Conservation (phyloP, 1,284 basidiomycete genomes). For the Anthracocystis walkeri region DNA sequence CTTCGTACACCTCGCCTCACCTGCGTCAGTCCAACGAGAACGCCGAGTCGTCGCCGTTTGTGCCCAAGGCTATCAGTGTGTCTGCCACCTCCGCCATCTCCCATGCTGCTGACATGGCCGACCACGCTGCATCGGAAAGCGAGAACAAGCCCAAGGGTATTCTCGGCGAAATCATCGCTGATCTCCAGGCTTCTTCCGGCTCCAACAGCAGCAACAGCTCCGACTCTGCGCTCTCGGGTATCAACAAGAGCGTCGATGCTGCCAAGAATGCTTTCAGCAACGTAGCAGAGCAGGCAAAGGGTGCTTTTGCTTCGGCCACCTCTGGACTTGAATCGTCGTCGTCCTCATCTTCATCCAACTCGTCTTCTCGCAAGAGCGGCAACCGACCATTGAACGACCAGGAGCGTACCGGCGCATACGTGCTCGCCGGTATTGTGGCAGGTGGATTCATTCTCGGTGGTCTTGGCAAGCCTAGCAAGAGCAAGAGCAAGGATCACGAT, state of each 20-base stretch:
- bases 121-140: slow-evolving; percentile 19
- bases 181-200: slow-evolving; percentile 31
- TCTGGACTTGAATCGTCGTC: slow-evolving; percentile 16
- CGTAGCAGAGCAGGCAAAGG: slow-evolving; percentile 44
- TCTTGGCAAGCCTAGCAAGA: slow-evolving; percentile 64
- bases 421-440: slow-evolving; percentile 74
- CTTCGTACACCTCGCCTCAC: slow-evolving; percentile 56
- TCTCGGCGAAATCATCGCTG: slow-evolving; percentile 42
- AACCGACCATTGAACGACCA: slow-evolving; percentile 73
- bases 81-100: slow-evolving; percentile 50
- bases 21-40: slow-evolving; percentile 21
- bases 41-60: slow-evolving; percentile 27
- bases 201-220: slow-evolving; percentile 4
- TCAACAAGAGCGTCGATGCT: slow-evolving; percentile 35
- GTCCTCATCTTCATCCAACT: slow-evolving; percentile 21
- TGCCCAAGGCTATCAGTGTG: slow-evolving; percentile 50
- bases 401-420: slow-evolving; percentile 74
- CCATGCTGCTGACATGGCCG: slow-evolving; percentile 39
- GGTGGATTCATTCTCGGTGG: slow-evolving; percentile 74
- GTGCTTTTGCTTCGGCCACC: slow-evolving; percentile 37
- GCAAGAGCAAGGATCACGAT: slow-evolving; percentile 29
- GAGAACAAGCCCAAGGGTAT: slow-evolving; percentile 34
- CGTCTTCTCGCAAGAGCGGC: slow-evolving; percentile 28
- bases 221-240: slow-evolving; percentile 20
- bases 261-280: slow-evolving; percentile 38